Evolutionary conservation across 2,329 filamentous ascomycete genomes (phyloP).

Genomic region (Talaromyces sp.): DNA sequence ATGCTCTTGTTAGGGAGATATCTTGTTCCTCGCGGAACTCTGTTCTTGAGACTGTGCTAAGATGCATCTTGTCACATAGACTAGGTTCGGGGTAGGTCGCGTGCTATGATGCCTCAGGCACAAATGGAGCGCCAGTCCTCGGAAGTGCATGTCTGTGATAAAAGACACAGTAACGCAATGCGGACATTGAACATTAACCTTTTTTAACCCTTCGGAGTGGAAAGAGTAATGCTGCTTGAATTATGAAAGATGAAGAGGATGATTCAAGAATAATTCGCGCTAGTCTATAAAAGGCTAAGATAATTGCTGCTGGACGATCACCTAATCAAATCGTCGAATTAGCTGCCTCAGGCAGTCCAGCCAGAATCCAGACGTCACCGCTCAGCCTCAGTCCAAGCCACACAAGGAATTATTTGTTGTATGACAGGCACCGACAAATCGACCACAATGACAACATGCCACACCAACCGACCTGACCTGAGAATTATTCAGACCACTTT

Average conservation of each 20-base stretch:
- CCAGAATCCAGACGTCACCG: not conserved
- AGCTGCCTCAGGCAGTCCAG: not conserved
- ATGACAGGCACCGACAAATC: not conserved
- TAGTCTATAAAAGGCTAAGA: not conserved
- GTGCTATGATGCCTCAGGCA: not conserved
- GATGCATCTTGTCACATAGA: not conserved
- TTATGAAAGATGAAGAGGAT: not conserved
- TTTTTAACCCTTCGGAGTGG: not conserved
- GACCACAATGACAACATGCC: not conserved
- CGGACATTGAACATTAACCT: not conserved
- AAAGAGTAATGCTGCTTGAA: not conserved
- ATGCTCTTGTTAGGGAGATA: not conserved
- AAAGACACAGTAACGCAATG: not conserved
- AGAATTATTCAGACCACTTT: not conserved
- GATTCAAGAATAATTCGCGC: not conserved
- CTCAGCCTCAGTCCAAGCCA: slow-evolving; percentile 6
- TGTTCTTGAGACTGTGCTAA: not conserved
- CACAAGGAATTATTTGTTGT: not conserved
- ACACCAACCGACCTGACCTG: not conserved
- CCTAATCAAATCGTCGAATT: not conserved
- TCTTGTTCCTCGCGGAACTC: not conserved
- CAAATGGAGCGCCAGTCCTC: not conserved
- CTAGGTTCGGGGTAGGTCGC: not conserved
- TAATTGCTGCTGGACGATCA: not conserved
- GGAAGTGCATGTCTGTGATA: not conserved